Conservation (phyloP, 73 alveolate species). For the Halteria grandinella region DNA sequence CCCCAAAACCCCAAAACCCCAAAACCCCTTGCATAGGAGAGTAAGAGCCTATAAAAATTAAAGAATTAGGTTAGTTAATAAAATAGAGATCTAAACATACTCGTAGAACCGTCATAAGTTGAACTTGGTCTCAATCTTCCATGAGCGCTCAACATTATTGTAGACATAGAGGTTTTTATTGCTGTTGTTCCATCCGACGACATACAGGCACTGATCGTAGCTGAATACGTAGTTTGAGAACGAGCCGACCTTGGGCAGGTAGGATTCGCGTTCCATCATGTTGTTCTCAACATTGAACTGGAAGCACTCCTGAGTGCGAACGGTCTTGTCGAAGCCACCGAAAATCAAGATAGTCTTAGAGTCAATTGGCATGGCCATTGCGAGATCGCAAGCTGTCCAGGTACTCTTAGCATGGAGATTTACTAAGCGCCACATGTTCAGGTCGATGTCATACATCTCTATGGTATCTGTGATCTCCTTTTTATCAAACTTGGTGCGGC, state of each 20-base stretch:
- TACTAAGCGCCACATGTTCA: constrained; percentile 62
- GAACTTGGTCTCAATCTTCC: constrained; percentile 69
- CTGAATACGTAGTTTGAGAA: constrained; percentile 67
- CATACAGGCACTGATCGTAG: constrained; percentile 59
- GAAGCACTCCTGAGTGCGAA: constrained; percentile 70
- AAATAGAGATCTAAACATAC: not conserved
- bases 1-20: too few relatives aligned
- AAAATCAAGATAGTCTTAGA: constrained; percentile 58
- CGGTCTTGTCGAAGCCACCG: constrained; percentile 72
- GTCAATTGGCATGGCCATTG: constrained; percentile 74
- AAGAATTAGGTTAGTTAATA: too few relatives aligned
- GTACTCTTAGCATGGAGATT: constrained; percentile 66
- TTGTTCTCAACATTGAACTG: constrained; percentile 60
- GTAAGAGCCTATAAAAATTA: too few relatives aligned
- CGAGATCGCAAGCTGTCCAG: constrained; percentile 74
- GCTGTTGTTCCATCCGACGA: constrained; percentile 73
- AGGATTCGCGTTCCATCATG: constrained; percentile 61
- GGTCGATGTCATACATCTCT: constrained; percentile 71
- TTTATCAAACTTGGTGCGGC: constrained; percentile 67
- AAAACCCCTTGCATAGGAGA: too few relatives aligned
- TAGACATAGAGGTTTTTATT: constrained; percentile 64
- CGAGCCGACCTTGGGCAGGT: constrained; percentile 69
- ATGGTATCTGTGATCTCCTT: constrained; percentile 70
- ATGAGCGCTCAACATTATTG: constrained; percentile 62
- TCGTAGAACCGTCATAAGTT: constrained; percentile 15